Conservation (phyloP, 441 rosid species). For the Dalechampia spathulata region DNA sequence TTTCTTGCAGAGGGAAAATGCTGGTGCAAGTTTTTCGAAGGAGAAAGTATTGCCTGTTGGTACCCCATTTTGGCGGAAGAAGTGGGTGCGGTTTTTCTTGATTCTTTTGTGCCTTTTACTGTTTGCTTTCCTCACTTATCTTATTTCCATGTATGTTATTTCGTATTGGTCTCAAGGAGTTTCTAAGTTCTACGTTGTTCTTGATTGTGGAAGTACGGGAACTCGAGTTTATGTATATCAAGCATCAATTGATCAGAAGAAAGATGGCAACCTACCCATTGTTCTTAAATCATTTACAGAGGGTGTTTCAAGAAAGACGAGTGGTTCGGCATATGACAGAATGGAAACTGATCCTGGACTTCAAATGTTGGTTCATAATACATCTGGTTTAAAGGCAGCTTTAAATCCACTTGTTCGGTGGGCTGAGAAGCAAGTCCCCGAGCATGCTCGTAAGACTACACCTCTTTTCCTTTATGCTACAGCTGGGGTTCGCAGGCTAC, state of each 20-base stretch:
- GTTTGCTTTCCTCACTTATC: constrained; percentile 48
- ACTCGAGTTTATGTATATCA: constrained; percentile 82
- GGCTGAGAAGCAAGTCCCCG: constrained; percentile 93
- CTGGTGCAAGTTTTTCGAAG: constrained; percentile 67
- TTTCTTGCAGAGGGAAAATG: constrained; percentile 52
- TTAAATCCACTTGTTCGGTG: constrained; percentile 82
- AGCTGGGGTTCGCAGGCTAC: constrained; percentile 93
- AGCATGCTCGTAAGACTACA: constrained; percentile 64
- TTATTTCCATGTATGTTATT: constrained; percentile 44
- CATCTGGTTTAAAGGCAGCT: constrained; percentile 69
- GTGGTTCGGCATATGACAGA: constrained; percentile 88
- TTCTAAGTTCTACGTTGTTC: constrained; percentile 81
- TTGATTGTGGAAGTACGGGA: constrained; percentile 99
- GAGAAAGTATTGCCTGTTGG: constrained; percentile 53
- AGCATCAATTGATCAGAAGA: constrained; percentile 54
- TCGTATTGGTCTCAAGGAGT: constrained; percentile 68
- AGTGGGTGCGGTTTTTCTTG: constrained; percentile 49
- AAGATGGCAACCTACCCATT: constrained; percentile 61
- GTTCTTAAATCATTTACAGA: constrained; percentile 56
- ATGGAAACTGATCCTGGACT: constrained; percentile 99
- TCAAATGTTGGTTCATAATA: constrained; percentile 68
- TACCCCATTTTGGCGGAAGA: constrained; percentile 43
- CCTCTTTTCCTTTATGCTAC: constrained; percentile 87
- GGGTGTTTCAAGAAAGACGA: constrained; percentile 58
- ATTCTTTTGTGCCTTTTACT: constrained; percentile 48